Evolutionary conservation across 192 early-diverging fungal genomes (phyloP), one percentile per base, ranked within the genome.

Genomic region (Coemansia sp.): DNA sequence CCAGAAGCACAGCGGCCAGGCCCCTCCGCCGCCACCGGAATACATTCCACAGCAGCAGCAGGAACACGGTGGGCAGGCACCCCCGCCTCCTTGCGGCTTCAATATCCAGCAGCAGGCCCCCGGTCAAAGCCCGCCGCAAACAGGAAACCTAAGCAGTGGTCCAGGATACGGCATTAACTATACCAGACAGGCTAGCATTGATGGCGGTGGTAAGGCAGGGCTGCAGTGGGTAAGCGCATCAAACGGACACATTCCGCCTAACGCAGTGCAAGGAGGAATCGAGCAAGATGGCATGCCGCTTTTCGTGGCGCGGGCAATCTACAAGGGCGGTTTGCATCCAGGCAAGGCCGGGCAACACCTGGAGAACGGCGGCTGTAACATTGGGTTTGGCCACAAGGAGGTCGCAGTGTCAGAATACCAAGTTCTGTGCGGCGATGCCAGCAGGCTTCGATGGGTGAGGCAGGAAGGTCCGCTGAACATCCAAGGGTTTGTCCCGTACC

Each of bases 371-470:
- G 84, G 84, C 10, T 75, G 74, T 54, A 74, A 64, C 48, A 74
- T 90, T 32, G 70, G 83, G 36, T 87, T 75, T 61, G 83, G 79
- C 38, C 82, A 85, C 64, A 86, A 87, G 65, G 86, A 87, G 61
- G 34, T 79, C 15, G 64, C 43, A 8, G 54, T 85, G 23, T 23
- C 59, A 25, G 75, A 83, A 43, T 88, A 85, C 66, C 80, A 87
- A 66, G 81, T 90, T 3, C 77, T 90, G 52, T 85, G 85, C 63
- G 89, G 89, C 33, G 78, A 80, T 46, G 83, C 85, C 14, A 83
- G 73, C 64, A 73, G 63, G 38, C 71, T 90, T 46, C 66, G 78
- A 22, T 88, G 85, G 82, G 73, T 86, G 25, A 70, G 73, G 17
- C 75, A 81, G 59, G 54, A 73, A 0, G 84, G 85, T 29, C 6